Conservation (phyloP, 371 early-diverging fungal species). For the Apophysomyces ossiformis region DNA sequence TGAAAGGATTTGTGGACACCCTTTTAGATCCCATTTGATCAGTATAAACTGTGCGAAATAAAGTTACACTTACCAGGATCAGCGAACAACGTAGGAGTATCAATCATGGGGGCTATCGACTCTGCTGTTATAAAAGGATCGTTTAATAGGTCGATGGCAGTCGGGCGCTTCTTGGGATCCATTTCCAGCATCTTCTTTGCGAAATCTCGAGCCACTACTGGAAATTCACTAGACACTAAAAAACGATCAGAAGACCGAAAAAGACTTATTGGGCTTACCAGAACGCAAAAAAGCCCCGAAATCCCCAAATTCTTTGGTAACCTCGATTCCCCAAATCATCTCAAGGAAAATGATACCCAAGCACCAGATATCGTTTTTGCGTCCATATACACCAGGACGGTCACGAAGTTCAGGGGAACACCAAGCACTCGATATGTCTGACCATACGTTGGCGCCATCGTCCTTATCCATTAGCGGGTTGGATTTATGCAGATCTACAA, state of each 20-base stretch:
- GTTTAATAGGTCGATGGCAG: slow-evolving; percentile 71
- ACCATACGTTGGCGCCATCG: slow-evolving; percentile 32
- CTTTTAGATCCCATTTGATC: neutral
- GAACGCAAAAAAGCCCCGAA: slow-evolving; percentile 61
- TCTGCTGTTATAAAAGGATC: slow-evolving; percentile 66
- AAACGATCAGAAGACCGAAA: neutral
- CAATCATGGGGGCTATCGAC: slow-evolving; percentile 5
- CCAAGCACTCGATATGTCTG: slow-evolving; percentile 40
- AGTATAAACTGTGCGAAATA: neutral
- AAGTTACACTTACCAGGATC: slow-evolving; percentile 12
- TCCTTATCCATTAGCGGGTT: slow-evolving; percentile 45
- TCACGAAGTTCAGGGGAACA: slow-evolving; percentile 64
- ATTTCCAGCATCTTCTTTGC: slow-evolving; percentile 59
- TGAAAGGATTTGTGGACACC: neutral
- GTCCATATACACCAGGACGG: slow-evolving; percentile 58
- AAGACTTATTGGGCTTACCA: slow-evolving; percentile 7
- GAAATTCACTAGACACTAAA: slow-evolving; percentile 48
- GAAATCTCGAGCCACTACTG: slow-evolving; percentile 50
- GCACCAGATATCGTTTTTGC: slow-evolving; percentile 83
- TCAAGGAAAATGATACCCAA: slow-evolving; percentile 73
- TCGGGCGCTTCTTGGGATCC: slow-evolving; percentile 70
- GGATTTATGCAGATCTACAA: slow-evolving; percentile 46
- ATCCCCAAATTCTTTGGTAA: slow-evolving; percentile 57
- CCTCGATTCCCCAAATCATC: slow-evolving; percentile 74
- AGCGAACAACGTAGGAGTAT: slow-evolving; percentile 1